Evolutionary conservation across 176 grass and related monocot species (phyloP).

Genomic region (Phyllostachys edulis): DNA sequence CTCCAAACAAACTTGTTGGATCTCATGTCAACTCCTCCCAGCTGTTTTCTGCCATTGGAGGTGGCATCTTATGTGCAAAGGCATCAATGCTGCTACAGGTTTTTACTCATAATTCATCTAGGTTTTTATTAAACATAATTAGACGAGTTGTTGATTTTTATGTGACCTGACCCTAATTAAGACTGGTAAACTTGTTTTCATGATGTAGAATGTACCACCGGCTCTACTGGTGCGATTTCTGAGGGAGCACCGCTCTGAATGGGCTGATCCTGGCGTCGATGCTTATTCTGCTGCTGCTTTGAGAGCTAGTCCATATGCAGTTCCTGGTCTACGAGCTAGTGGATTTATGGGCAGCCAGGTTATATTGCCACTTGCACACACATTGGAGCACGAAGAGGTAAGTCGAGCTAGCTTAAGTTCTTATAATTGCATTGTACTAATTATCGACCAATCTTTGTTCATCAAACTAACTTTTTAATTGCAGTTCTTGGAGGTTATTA

Average conservation of each 20-base stretch:
- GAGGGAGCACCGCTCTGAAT: constrained; percentile 90
- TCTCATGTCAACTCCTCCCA: constrained; percentile 59
- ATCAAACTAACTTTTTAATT: constrained; percentile 24
- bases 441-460: not conserved
- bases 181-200: not conserved
- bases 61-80: constrained; percentile 94
- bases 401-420: not conserved
- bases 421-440: not conserved
- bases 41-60: constrained; percentile 53
- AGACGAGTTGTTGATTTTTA: not conserved
- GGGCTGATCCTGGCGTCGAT: constrained; percentile 89
- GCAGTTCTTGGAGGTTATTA: constrained; percentile 94
- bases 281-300: constrained; percentile 84
- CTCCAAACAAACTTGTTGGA: constrained; percentile 81
- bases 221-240: constrained; percentile 85
- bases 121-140: not conserved
- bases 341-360: constrained; percentile 83
- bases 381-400: constrained; percentile 96
- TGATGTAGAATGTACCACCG: constrained; percentile 83
- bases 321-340: constrained; percentile 61
- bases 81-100: constrained; percentile 99
- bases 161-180: constrained; percentile 17
- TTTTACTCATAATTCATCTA: constrained; percentile 1
- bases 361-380: constrained; percentile 92
- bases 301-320: constrained; percentile 70